Percentiles rank a stretch among this genome's conserved stretches.
phyloP scores from a whole-genome alignment of 2,329 filamentous ascomycete species.

The Talaromyces marneffei region DNA sequence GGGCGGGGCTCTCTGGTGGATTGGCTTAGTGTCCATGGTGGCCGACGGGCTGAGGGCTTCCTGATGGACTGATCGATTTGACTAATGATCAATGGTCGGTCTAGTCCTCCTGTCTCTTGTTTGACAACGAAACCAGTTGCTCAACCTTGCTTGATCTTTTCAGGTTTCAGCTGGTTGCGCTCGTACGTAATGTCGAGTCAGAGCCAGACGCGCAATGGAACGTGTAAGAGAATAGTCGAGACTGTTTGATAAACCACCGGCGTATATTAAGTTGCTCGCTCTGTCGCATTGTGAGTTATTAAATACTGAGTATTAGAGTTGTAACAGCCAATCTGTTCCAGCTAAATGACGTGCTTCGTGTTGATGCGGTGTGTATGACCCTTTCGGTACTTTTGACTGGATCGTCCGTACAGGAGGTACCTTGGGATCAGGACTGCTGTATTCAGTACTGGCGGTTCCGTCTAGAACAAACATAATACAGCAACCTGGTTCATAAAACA shows the following conservation, averaged over 20 bases:
- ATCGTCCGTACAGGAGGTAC: not conserved
- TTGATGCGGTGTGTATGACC: conserved; percentile 6
- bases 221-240: not conserved
- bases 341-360: conserved; percentile 4
- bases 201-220: not conserved
- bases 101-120: not conserved
- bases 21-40: not conserved
- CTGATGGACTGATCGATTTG: conserved; percentile 2
- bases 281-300: conserved; percentile 4
- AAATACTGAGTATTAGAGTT: not conserved
- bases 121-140: not conserved
- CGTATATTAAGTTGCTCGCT: conserved; percentile 3
- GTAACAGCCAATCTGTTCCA: not conserved
- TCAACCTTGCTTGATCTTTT: not conserved
- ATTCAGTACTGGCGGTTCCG: not conserved
- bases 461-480: not conserved
- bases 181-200: not conserved
- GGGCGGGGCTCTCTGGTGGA: conserved; percentile 8
- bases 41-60: not conserved
- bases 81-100: not conserved
- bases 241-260: conserved; percentile 1
- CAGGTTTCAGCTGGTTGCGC: not conserved
- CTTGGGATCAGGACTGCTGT: not conserved
- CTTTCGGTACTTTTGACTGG: not conserved
- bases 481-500: not conserved